These are phyloP conservation scores for Vachellia pachyceras DNA, from an alignment of 306 rosid genomes.

Conservation along the genomic window DNA sequence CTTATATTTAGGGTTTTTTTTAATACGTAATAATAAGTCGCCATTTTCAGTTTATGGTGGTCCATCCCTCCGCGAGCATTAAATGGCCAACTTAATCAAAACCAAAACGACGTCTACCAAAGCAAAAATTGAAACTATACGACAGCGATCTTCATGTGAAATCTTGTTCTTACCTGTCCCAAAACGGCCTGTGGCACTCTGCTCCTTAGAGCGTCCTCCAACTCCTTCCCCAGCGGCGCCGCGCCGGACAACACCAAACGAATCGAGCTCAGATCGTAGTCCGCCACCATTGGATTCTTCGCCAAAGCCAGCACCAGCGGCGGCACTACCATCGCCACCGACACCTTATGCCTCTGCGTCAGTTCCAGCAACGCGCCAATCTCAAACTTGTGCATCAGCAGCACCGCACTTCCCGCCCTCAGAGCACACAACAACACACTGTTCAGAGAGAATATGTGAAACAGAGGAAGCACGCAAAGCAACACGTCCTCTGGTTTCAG, in stretches of 20 bases:
- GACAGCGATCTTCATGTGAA: neutral
- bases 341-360: slow-evolving; percentile 59
- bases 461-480: slow-evolving; percentile 82
- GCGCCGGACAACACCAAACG: slow-evolving; percentile 76
- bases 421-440: slow-evolving; percentile 68
- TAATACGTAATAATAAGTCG: too few species aligned
- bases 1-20: too few species aligned
- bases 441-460: slow-evolving; percentile 79
- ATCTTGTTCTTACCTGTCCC: slow-evolving; percentile 68
- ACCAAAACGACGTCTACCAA: too few species aligned
- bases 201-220: slow-evolving; percentile 66
- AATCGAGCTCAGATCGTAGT: slow-evolving; percentile 72
- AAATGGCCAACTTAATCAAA: neutral
- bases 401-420: slow-evolving; percentile 66
- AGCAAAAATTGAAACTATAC: neutral
- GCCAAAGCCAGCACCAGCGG: slow-evolving; percentile 83
- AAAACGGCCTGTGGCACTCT: slow-evolving; percentile 75
- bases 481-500: slow-evolving; percentile 63
- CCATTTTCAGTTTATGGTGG: neutral
- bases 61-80: neutral
- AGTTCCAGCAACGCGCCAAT: slow-evolving; percentile 61
- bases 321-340: slow-evolving; percentile 88
- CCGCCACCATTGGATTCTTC: slow-evolving; percentile 69
- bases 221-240: slow-evolving; percentile 88
- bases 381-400: slow-evolving; percentile 84